A percentile compares a stretch with the other conserved stretches of the same genome.
Evolutionary conservation across 164 flowering plant species (phyloP).

Genomic region (Tetrastigma voinierianum): DNA sequence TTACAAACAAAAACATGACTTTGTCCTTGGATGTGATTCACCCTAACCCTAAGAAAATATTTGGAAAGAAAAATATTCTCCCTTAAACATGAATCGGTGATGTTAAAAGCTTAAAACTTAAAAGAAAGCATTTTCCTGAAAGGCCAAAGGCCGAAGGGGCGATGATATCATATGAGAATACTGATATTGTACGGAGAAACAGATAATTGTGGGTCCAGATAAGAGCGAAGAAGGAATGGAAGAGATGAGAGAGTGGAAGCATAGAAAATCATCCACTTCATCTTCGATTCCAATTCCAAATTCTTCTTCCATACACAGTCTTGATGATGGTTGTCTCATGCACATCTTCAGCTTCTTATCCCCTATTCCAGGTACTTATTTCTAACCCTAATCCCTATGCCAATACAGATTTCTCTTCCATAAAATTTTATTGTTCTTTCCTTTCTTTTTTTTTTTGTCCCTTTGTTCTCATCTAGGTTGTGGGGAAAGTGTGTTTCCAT

Average conservation of each 20-base stretch:
- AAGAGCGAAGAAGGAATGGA: background rate
- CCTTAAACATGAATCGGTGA: too few species aligned
- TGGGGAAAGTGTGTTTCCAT: too few species aligned
- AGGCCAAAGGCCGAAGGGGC: too few species aligned
- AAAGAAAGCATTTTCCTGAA: background rate
- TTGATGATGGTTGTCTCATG: constrained; percentile 95
- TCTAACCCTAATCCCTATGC: background rate
- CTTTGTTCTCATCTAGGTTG: background rate
- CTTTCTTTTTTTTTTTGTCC: background rate
- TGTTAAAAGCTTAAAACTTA: too few species aligned
- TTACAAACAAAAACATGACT: too few species aligned
- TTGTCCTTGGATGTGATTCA: too few species aligned
- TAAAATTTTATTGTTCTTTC: too few species aligned
- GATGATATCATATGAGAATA: background rate
- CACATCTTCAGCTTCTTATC: constrained; percentile 83
- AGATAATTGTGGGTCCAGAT: constrained; percentile 7
- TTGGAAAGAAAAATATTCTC: too few species aligned
- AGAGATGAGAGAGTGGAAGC: constrained; percentile 17
- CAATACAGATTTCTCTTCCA: too few species aligned
- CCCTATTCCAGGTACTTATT: constrained; percentile 71
- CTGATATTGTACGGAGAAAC: background rate
- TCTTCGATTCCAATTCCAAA: background rate
- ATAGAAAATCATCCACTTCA: constrained; percentile 13
- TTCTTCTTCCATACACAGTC: constrained; percentile 34
- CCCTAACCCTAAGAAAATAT: too few species aligned